Evolutionary conservation across 176 grass and related monocot genomes (phyloP).

Genomic region (Tuctoria greenei): DNA sequence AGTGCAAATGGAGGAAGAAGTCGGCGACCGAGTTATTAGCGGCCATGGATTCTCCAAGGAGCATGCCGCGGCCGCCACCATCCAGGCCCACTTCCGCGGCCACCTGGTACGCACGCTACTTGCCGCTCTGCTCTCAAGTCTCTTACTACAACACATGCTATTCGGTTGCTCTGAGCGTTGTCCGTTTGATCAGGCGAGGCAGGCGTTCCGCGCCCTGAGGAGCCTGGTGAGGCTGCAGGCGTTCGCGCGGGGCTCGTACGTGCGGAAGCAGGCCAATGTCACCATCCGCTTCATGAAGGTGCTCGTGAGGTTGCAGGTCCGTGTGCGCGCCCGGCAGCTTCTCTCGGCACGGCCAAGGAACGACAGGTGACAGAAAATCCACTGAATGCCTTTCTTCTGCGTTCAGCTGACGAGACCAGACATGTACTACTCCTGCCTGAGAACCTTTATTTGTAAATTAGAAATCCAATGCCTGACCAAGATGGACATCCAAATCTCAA

Average conservation of each 20-base stretch:
- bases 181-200: constrained; percentile 31
- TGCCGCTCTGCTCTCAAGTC: background rate
- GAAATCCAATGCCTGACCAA: too few species aligned
- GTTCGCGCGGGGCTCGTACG: constrained; percentile 34
- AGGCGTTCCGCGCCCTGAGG: constrained; percentile 32
- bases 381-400: too few species aligned
- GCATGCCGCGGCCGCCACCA: constrained; percentile 26
- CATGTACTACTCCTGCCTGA: too few species aligned
- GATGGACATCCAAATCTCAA: too few species aligned
- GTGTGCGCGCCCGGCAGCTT: constrained; percentile 30
- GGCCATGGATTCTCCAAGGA: background rate
- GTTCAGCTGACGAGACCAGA: too few species aligned
- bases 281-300: constrained; percentile 46
- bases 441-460: too few species aligned
- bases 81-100: constrained; percentile 42
- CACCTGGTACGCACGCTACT: constrained; percentile 34
- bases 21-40: background rate
- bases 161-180: background rate
- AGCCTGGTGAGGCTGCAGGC: constrained; percentile 53
- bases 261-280: constrained; percentile 35
- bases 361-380: background rate
- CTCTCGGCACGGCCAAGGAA: background rate
- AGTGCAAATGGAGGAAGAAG: background rate
- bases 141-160: too few species aligned
- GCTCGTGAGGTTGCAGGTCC: constrained; percentile 40